Base-by-base conservation (phyloP, 2,329 filamentous ascomycete genomes). In the Xylaria arbuscula region DNA sequence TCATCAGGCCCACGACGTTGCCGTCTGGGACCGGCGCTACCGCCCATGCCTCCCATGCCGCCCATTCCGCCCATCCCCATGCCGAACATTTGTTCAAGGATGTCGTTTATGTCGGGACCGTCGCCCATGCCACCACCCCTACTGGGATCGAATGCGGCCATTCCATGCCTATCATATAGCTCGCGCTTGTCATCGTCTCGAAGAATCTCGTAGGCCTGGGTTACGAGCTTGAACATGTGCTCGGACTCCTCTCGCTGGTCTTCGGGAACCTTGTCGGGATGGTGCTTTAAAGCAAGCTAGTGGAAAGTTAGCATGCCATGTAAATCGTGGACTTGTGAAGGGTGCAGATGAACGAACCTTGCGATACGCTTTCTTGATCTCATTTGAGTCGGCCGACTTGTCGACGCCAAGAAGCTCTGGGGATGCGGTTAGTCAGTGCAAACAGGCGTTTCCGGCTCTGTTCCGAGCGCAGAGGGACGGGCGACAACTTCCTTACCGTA, bases 181-280 rank as follows among this genome's bases (percentile, higher is more conserved):
- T 92, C 87, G 77, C 96, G 92, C 81, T 97, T 98, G 70, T 98
- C 90, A 71, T 98, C 95, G 85, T 99, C 95, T 82, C 89, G 92
- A 64, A 99, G 93, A 78, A 99, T 98, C 79, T 99, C 96, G 85
- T 99, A 99, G 75, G 96, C 96, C 83, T 97, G 92, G 68, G 92
- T 94, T 66, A 97, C 91, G 64, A 90, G 85, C 83, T 99, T 99
- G 89, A 99, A 99, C 78, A 91, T 94, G 78, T 90, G 86, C 80
- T 98, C 96, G 69, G 96, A 93, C 73, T 91, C 92, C 78, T 90
- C 90, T 74, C 95, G 91, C 78, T 94, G 90, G 34, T 92, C 89
- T 81, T 95, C 93, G 74, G 94, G 86, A 66, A 97, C 96, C 84
- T 99, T 99, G 83, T 99, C 96, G 55, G 96, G 96, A 78, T 99